phyloP scores from a whole-genome alignment of 176 grass and related monocot species.

The Phragmites australis region DNA sequence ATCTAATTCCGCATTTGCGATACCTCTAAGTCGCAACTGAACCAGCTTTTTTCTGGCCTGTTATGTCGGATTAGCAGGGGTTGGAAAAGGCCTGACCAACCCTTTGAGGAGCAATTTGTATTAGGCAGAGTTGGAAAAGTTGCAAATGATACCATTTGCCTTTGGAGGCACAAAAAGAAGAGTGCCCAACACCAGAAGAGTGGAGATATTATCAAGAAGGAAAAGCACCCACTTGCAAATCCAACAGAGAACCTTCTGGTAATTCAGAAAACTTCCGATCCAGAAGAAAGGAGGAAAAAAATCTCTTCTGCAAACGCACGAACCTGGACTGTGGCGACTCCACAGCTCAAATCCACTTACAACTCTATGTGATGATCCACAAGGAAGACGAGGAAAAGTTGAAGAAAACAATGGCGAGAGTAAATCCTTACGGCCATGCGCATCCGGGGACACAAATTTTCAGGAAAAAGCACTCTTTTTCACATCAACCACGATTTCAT shows the following conservation, averaged over 20 bases:
- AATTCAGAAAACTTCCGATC: slow-evolving; percentile 32
- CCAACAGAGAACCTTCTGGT: slow-evolving; percentile 32
- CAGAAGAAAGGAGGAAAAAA: background rate
- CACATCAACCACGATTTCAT: background rate
- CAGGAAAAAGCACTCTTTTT: background rate
- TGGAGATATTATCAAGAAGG: slow-evolving; percentile 40
- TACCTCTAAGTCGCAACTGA: slow-evolving; percentile 42
- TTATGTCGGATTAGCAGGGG: slow-evolving; percentile 5
- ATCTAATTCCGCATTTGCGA: slow-evolving; percentile 50
- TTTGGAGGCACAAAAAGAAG: slow-evolving; percentile 24
- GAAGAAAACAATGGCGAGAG: slow-evolving; percentile 34
- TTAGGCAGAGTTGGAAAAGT: slow-evolving; percentile 45
- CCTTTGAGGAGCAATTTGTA: slow-evolving; percentile 46
- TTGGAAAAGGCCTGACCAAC: background rate
- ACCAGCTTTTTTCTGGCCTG: slow-evolving; percentile 7
- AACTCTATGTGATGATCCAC: background rate
- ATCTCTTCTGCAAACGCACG: background rate
- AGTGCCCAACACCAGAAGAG: background rate
- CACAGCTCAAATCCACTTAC: slow-evolving; percentile 3
- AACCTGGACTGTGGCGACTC: background rate
- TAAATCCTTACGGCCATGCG: slow-evolving; percentile 6
- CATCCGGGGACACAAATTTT: background rate
- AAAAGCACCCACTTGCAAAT: slow-evolving; percentile 31
- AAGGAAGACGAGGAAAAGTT: background rate
- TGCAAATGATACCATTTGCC: slow-evolving; percentile 30